Evolutionary conservation across 768 basidiomycete genomes (phyloP), one percentile per base, ranked within the genome.

Genomic region (Lyophyllum shimeji): DNA sequence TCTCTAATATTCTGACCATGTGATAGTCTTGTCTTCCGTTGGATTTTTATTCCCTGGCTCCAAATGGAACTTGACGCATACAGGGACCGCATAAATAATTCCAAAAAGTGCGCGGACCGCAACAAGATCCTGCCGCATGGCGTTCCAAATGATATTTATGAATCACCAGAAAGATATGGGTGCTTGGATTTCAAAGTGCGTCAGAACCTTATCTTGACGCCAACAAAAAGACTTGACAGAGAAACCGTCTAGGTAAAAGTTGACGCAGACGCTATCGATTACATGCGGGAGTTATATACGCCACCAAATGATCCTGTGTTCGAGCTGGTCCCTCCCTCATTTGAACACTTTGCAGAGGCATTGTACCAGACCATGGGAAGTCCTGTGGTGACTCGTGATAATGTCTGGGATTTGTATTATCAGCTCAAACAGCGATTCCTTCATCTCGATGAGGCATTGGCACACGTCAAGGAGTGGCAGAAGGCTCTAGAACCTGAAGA

Each of bases 41-140:
- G 72, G 71, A 33, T 80, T 1, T 65, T 69, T 2, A 73, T 79
- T 37, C 77, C 76, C 0, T 76, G 67, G 66, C 53, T 80, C 12
- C 78, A 80, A 53, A 18, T 2, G 0, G 74, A 78, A 53, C 53
- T 78, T 0, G 69, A 80, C 50, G 50, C 31, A 1, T 79, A 64
- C 48, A 54, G 53, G 1, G 1, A 43, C 4, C 50, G 42, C 2
- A 34, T 60, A 24, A 76, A 75, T 37, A 44, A 25, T 13, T 68
- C 56, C 0, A 13, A 40, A 4, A 62, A 61, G n/a, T 64, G 68
- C 0, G 53, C 60, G 0, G 64, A 75, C 52, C 61, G 61, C 24
- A 57, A 72, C 50, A 80, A 79, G 50, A 27, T 74, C 3, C 60
- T 78, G 0, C 78, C 77, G 0, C 70, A 74, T 33, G 76, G 75